phyloP scores from a whole-genome alignment of 176 grass and related monocot genomes.

The Oropetium thomaeum region DNA sequence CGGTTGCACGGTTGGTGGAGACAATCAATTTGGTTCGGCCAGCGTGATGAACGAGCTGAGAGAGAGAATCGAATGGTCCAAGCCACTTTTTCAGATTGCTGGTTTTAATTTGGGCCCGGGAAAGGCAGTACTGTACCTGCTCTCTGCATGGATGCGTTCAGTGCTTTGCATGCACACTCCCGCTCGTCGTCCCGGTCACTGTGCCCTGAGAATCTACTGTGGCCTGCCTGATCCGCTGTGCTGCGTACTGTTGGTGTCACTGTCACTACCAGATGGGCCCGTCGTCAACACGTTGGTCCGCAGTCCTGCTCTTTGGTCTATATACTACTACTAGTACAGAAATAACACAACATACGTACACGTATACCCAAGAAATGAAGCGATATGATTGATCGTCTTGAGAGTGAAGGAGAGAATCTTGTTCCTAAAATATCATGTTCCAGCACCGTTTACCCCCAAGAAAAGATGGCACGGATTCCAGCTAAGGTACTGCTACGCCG shows the following conservation, averaged over 20 bases:
- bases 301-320: too few relatives aligned
- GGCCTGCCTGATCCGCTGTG: slow-evolving; percentile 3
- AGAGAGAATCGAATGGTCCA: slow-evolving; percentile 11
- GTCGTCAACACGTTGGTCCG: not conserved
- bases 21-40: slow-evolving; percentile 37
- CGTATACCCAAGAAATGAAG: too few relatives aligned
- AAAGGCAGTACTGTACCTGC: slow-evolving; percentile 1
- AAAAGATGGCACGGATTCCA: not conserved
- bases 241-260: slow-evolving; percentile 5
- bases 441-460: not conserved
- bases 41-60: not conserved
- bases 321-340: too few relatives aligned
- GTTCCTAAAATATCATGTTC: not conserved
- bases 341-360: not conserved
- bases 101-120: slow-evolving; percentile 18
- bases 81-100: slow-evolving; percentile 28
- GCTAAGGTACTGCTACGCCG: not conserved
- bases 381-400: not conserved
- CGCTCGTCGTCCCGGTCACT: not conserved
- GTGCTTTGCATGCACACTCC: not conserved
- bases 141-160: slow-evolving; percentile 2
- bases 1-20: slow-evolving; percentile 29
- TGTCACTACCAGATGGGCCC: slow-evolving; percentile 17
- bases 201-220: slow-evolving; percentile 29
- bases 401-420: not conserved